These are phyloP conservation scores for Xylaria sp. DNA, from an alignment of 2,329 filamentous ascomycete genomes.

Conservation along the genomic window DNA sequence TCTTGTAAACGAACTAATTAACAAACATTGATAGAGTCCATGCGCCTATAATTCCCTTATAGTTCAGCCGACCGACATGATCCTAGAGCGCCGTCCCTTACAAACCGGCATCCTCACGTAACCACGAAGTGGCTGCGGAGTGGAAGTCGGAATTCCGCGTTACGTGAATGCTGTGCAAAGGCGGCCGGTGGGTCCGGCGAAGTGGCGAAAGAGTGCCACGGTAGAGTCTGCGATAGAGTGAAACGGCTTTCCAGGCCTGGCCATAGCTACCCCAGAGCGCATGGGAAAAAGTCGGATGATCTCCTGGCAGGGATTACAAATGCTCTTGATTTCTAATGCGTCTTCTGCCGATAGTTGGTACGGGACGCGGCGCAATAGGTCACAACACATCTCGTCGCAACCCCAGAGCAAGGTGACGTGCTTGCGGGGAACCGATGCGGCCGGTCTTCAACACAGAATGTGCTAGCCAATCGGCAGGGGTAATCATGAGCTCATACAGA, in stretches of 20 bases:
- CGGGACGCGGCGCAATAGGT: constrained; percentile 29
- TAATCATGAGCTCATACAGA: constrained; percentile 27
- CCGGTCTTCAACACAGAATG: constrained; percentile 1
- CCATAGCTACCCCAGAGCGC: not conserved
- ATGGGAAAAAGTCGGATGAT: constrained; percentile 23
- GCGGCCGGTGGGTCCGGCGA: constrained; percentile 6
- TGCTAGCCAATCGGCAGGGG: constrained; percentile 23
- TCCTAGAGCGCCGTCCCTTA: not conserved
- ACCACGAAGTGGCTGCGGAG: not conserved
- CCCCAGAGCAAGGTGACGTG: constrained; percentile 43
- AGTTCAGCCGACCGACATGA: not conserved
- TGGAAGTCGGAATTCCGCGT: constrained; percentile 3
- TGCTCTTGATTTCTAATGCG: constrained; percentile 43
- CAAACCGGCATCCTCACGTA: not conserved
- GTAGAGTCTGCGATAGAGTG: not conserved
- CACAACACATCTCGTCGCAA: constrained; percentile 40
- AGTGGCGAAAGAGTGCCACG: not conserved
- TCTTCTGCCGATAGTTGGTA: constrained; percentile 8
- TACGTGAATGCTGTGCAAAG: not conserved
- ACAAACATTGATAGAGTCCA: not conserved
- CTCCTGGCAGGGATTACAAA: constrained; percentile 33
- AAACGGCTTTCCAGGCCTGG: not conserved
- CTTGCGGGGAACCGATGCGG: constrained; percentile 45
- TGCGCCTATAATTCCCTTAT: not conserved
- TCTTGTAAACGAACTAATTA: not conserved